Conservation (phyloP, 768 basidiomycete genomes). For the Suillus cothurnatus region DNA sequence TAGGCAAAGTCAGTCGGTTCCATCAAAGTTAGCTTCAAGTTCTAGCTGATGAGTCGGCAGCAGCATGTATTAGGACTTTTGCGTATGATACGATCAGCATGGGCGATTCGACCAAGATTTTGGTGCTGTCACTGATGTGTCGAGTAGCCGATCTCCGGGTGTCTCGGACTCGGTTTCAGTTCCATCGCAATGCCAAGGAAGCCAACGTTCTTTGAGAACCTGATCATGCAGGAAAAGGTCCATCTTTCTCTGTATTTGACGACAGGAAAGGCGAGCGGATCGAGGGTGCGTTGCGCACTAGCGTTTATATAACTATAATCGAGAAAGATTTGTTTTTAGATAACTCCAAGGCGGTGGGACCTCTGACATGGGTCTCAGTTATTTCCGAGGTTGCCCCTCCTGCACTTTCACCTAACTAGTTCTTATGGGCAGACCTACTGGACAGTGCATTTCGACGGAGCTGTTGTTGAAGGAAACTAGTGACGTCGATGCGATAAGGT, state of each 20-base stretch:
- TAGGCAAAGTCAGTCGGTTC: no score
- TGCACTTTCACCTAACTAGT: not conserved
- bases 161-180: slow-evolving; percentile 65
- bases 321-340: not conserved
- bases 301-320: not conserved
- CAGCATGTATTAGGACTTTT: no score
- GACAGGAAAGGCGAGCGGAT: slow-evolving; percentile 42
- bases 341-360: slow-evolving; percentile 33
- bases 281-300: slow-evolving; percentile 42
- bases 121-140: slow-evolving; percentile 50
- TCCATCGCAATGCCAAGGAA: slow-evolving; percentile 47
- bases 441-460: slow-evolving; percentile 52
- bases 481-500: slow-evolving; percentile 19
- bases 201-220: slow-evolving; percentile 66
- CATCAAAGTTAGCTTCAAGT: no score
- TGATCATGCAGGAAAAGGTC: slow-evolving; percentile 46
- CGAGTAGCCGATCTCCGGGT: slow-evolving; percentile 58
- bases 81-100: slow-evolving; percentile 53
- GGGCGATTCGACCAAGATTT: slow-evolving; percentile 53
- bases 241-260: slow-evolving; percentile 62
- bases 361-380: slow-evolving; percentile 39
- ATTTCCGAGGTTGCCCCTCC: slow-evolving; percentile 34
- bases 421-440: slow-evolving; percentile 53
- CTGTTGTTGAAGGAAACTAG: slow-evolving; percentile 37
- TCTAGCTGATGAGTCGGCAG: no score